Percentiles rank a stretch among this genome's conserved stretches.
These are phyloP conservation scores for Pleurozium schreberi DNA, from an alignment of 225 moss, liverwort and hornwort genomes.

Conservation along the genomic window DNA sequence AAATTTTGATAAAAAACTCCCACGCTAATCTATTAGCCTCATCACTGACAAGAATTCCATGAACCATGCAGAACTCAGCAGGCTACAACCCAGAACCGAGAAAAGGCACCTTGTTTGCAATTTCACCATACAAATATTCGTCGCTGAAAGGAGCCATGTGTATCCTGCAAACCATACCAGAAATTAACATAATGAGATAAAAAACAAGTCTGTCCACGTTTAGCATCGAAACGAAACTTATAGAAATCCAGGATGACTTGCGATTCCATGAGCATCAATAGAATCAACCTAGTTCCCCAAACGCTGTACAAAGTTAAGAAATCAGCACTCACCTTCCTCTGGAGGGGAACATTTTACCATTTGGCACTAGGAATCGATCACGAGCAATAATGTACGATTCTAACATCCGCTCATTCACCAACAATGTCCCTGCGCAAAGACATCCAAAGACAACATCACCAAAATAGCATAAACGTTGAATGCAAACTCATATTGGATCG, in stretches of 20 bases:
- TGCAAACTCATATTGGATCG: neutral
- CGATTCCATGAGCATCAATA: neutral
- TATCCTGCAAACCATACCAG: slow-evolving; percentile 13
- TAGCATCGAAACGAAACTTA: neutral
- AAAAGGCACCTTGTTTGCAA: slow-evolving; percentile 40
- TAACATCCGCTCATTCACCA: slow-evolving; percentile 52
- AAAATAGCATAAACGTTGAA: neutral
- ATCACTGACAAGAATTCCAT: neutral
- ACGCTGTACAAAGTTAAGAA: neutral
- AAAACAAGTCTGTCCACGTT: neutral
- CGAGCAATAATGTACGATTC: slow-evolving; percentile 60
- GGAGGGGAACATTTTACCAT: slow-evolving; percentile 57
- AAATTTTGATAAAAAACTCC: neutral
- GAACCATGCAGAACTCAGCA: neutral
- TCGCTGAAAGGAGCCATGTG: slow-evolving; percentile 24
- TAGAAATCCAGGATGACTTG: neutral
- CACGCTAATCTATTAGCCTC: neutral
- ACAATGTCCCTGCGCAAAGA: slow-evolving; percentile 22
- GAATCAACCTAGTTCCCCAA: neutral
- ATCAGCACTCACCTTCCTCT: slow-evolving; percentile 32
- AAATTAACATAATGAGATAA: neutral
- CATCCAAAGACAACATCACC: neutral
- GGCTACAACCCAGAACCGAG: neutral
- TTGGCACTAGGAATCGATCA: slow-evolving; percentile 41
- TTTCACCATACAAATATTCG: slow-evolving; percentile 47